Base-by-base conservation (phyloP, 2,329 filamentous ascomycete species). In the Neospermospora avenae region DNA sequence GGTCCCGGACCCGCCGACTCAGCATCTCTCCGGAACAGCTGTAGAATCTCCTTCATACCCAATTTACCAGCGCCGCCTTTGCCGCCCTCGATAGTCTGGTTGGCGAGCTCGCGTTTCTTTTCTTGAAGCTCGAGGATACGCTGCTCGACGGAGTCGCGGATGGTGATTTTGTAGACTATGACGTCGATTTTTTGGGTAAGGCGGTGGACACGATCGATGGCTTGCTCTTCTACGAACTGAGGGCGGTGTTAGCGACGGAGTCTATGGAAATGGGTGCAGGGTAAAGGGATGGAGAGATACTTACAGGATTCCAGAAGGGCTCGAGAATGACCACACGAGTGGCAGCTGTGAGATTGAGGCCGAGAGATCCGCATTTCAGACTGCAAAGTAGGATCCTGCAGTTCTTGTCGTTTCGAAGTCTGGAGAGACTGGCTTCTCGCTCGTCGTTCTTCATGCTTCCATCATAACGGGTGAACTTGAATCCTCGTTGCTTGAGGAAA, bases 161-260 rank as follows among this genome's bases (percentile, higher is more conserved):
- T 87, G 2, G 92, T 96, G 69, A 99, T 84, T 70, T 95, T 96
- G 80, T 96, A 99, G 64, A 99, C 91, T 58, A 93, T 85, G 35
- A 99, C 95, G 71, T 98, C 93, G 42, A 93, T 83, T 1, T 91
- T 97, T 76, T 99, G 95, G 42, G 96, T 98, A 56, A 99, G 87
- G n/a, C 95, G 91, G 73, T 99, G 95, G 25, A 99, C 95, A 57
- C 95, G 91, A 75, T 99, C 95, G 68, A 99, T 99, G 52, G 95
- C 95, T 80, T 99, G 95, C 74, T 99, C 95, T 78, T 99, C 95
- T 35, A 99, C 91, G 71, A 99, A 99, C 84, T 90, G 67, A n/a
- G 58, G 55, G 5, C 28, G 37, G 8, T 45, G 41, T 65, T 65
- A 65, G 67, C 28, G 4, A 3, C n/a, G 7, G 3, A 3, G 14